Evolutionary conservation across 345 rosid genomes (phyloP).

Genomic region (Gossypium longicalyx): DNA sequence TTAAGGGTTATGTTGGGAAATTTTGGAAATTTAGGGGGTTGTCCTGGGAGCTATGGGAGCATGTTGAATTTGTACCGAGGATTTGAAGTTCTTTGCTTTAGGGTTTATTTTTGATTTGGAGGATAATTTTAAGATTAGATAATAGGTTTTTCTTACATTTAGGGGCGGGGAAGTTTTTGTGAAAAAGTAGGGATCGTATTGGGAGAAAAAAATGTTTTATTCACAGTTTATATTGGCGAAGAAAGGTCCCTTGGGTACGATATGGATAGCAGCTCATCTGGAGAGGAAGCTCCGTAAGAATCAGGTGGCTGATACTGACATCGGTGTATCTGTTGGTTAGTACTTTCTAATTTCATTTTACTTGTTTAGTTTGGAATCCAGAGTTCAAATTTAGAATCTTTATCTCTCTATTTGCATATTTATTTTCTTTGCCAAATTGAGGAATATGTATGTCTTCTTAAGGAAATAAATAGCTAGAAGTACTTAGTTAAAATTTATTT

Average conservation of each 20-base stretch:
- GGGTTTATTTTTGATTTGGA: constrained; percentile 13
- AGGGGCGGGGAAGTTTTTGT: constrained; percentile 19
- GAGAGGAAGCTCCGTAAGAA: constrained; percentile 99
- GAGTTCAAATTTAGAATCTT: background rate
- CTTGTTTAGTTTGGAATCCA: background rate
- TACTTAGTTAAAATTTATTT: background rate
- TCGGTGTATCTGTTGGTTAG: constrained; percentile 96
- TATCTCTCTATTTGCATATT: background rate
- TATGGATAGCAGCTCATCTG: constrained; percentile 99
- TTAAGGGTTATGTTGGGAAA: constrained; percentile 14
- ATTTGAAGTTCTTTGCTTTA: background rate
- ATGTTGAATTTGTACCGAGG: constrained; percentile 2
- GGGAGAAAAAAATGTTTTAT: constrained; percentile 71
- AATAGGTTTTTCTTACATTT: background rate
- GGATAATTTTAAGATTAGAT: background rate
- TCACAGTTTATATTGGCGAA: constrained; percentile 99
- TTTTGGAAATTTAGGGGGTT: constrained; percentile 11
- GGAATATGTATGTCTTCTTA: background rate
- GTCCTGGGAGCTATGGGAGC: constrained; percentile 6
- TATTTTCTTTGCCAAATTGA: background rate
- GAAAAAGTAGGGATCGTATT: constrained; percentile 26
- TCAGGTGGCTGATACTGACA: constrained; percentile 99
- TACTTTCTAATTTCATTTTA: constrained; percentile 13
- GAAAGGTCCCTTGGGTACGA: constrained; percentile 99
- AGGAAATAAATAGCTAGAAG: background rate